These are phyloP conservation scores for Sclerotiophoma versabilis DNA, from an alignment of 2,329 filamentous ascomycete genomes.

Conservation along the genomic window DNA sequence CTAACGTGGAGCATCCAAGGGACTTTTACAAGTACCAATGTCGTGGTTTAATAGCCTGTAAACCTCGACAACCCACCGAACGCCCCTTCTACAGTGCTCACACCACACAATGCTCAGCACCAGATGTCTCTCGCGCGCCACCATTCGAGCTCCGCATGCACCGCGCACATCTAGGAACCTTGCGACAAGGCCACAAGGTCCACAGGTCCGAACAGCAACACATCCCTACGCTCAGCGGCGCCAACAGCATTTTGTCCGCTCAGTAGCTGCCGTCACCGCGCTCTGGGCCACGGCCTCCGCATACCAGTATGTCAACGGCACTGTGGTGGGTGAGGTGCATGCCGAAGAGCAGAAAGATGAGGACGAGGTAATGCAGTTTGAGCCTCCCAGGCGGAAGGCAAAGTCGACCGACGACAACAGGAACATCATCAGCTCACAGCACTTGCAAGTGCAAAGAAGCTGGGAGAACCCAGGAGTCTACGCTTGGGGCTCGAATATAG, in stretches of 20 bases:
- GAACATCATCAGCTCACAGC: constrained; percentile 81
- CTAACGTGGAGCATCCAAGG: constrained; percentile 5
- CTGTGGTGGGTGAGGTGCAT: constrained; percentile 51
- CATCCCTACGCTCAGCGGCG: constrained; percentile 53
- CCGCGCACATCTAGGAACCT: constrained; percentile 38
- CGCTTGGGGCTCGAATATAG: constrained; percentile 88
- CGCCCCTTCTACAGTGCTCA: constrained; percentile 2
- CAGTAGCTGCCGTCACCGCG: constrained; percentile 51
- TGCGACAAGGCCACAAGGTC: constrained; percentile 24
- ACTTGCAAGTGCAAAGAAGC: constrained; percentile 85
- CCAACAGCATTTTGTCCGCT: constrained; percentile 56
- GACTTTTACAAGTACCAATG: neutral
- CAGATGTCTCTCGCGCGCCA: constrained; percentile 41
- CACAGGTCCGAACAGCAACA: constrained; percentile 35
- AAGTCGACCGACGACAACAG: constrained; percentile 73
- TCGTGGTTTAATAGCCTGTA: constrained; percentile 1
- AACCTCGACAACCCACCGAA: neutral
- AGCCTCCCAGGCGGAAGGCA: constrained; percentile 65
- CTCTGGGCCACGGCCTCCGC: constrained; percentile 54
- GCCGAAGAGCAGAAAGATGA: constrained; percentile 59
- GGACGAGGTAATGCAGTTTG: constrained; percentile 69
- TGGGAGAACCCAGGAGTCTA: constrained; percentile 87
- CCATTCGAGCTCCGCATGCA: constrained; percentile 32
- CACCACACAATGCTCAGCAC: constrained; percentile 41
- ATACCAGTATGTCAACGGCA: constrained; percentile 54